phyloP scores from a whole-genome alignment of 208 protist genomes.

The Trypanosomatidae sp. region DNA sequence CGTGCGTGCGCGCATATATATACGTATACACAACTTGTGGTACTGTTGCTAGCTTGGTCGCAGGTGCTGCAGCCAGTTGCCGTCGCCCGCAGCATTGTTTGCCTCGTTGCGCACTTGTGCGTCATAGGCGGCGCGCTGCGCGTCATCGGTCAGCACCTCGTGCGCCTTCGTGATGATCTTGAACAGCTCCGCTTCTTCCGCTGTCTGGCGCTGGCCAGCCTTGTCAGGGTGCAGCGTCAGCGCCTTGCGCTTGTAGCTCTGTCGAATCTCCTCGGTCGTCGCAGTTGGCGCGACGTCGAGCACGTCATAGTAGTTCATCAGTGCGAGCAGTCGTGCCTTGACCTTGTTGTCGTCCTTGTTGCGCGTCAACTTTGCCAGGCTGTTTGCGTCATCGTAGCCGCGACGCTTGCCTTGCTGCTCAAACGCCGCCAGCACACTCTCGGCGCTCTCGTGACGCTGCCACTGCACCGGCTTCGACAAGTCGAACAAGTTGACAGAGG shows the following conservation, averaged over 20 bases:
- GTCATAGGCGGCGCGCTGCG: constrained; percentile 54
- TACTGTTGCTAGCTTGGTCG: not conserved
- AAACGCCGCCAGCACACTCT: constrained; percentile 57
- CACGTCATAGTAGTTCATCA: constrained; percentile 89
- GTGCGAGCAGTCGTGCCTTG: constrained; percentile 46
- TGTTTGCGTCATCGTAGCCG: constrained; percentile 7
- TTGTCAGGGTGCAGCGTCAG: constrained; percentile 81
- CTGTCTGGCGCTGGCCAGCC: constrained; percentile 33
- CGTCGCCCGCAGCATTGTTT: not conserved
- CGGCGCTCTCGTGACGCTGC: constrained; percentile 27
- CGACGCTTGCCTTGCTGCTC: constrained; percentile 32
- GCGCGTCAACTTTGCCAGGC: constrained; percentile 31
- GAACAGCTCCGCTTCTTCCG: constrained; percentile 80
- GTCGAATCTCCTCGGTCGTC: constrained; percentile 50
- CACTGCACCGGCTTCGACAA: constrained; percentile 29
- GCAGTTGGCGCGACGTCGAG: constrained; percentile 63
- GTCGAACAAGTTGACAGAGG: constrained; percentile 71
- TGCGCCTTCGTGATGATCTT: constrained; percentile 84
- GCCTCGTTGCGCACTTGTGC: constrained; percentile 9
- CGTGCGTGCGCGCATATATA: too few species aligned
- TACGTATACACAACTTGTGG: too few species aligned
- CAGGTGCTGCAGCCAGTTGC: constrained; percentile 36
- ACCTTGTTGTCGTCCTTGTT: constrained; percentile 68
- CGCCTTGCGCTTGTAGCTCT: constrained; percentile 73
- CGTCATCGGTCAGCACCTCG: constrained; percentile 58